Conservation (phyloP, 176 grass and related monocot genomes). For the Oropetium thomaeum region DNA sequence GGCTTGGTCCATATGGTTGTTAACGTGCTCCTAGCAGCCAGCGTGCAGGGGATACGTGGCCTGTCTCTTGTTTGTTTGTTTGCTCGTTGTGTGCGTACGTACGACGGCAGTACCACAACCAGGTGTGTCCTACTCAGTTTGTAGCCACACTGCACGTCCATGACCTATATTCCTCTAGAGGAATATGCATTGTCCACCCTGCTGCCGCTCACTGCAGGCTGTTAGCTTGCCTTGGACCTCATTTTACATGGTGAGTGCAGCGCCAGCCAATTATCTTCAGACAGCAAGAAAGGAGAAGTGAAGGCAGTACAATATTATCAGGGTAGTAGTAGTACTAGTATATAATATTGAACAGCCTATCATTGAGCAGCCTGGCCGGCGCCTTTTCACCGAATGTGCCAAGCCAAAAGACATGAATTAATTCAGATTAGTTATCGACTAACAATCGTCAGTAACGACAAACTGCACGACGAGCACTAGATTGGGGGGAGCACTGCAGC, state of each 20-base stretch:
- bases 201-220: neutral
- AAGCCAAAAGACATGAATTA: conserved; percentile 20
- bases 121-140: conserved; percentile 31
- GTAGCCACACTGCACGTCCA: conserved; percentile 37
- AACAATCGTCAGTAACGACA: conserved; percentile 31
- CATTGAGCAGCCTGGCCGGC: conserved; percentile 35
- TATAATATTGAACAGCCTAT: too few species aligned
- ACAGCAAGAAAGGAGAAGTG: neutral
- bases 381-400: conserved; percentile 10
- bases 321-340: too few species aligned
- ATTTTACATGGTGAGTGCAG: neutral
- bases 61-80: neutral
- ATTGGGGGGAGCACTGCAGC: neutral
- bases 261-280: neutral
- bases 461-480: conserved; percentile 7
- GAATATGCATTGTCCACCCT: conserved; percentile 16
- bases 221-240: neutral
- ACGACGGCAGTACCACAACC: conserved; percentile 13
- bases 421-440: neutral
- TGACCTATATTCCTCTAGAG: conserved; percentile 25
- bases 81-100: neutral
- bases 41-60: neutral
- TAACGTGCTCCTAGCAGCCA: neutral
- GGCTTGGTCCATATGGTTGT: conserved; percentile 30
- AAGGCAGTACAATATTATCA: conserved; percentile 21